Evolutionary conservation across 1,284 basidiomycete species (phyloP).

Genomic region (Tremellales sp.): DNA sequence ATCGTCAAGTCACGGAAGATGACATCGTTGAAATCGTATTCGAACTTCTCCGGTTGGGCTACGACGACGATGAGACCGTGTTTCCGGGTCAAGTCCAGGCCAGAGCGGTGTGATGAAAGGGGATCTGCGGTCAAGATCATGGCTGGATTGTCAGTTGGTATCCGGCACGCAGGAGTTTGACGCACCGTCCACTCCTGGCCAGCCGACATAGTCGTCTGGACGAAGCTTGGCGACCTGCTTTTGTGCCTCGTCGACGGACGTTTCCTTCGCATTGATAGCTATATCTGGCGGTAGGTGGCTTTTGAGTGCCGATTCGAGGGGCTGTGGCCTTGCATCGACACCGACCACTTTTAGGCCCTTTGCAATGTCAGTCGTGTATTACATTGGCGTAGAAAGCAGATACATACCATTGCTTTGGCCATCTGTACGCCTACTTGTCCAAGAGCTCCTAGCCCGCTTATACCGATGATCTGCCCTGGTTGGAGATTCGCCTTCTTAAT

Average conservation of each 20-base stretch:
- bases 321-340: slow-evolving; percentile 18
- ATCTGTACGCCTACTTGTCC: slow-evolving; percentile 29
- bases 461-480: slow-evolving; percentile 21
- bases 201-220: slow-evolving; percentile 14
- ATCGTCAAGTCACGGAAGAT: slow-evolving; percentile 23
- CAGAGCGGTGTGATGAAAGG: slow-evolving; percentile 10
- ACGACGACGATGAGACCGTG: slow-evolving; percentile 21
- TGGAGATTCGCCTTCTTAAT: slow-evolving; percentile 23
- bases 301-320: slow-evolving; percentile 8
- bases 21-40: slow-evolving; percentile 17
- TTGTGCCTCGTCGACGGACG: slow-evolving; percentile 10
- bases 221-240: slow-evolving; percentile 15
- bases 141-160: slow-evolving; percentile 2
- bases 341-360: slow-evolving; percentile 22
- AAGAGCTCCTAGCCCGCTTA: slow-evolving; percentile 27
- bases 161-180: not conserved
- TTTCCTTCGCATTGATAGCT: slow-evolving; percentile 15
- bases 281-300: slow-evolving; percentile 14
- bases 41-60: slow-evolving; percentile 15
- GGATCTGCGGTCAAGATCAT: slow-evolving; percentile 17
- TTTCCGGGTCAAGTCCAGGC: slow-evolving; percentile 8
- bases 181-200: slow-evolving; percentile 23
- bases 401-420: slow-evolving; percentile 27
- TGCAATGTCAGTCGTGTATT: not conserved
- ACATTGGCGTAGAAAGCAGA: not conserved